Conservation (phyloP, 1,139 yeast genomes). For the Suhomyces terraborum region DNA sequence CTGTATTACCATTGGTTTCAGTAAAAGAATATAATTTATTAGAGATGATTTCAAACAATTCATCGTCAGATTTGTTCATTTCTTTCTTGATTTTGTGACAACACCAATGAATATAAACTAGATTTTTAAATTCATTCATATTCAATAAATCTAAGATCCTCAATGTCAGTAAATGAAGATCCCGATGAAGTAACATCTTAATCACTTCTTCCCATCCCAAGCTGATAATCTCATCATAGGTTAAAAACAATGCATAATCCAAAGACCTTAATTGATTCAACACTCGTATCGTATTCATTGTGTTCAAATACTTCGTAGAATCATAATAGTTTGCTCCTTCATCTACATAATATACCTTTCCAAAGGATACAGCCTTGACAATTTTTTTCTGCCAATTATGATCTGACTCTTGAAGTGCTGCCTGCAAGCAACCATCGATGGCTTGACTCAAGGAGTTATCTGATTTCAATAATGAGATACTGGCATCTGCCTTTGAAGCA, state of each 20-base stretch:
- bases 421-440: constrained; percentile 68
- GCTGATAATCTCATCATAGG: constrained; percentile 52
- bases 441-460: constrained; percentile 59
- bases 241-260: constrained; percentile 69
- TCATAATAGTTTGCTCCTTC: constrained; percentile 44
- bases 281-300: constrained; percentile 62
- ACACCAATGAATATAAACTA: constrained; percentile 81
- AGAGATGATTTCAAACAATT: constrained; percentile 53
- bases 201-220: constrained; percentile 60
- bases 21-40: constrained; percentile 39
- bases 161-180: constrained; percentile 63
- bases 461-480: constrained; percentile 57
- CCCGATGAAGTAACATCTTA: constrained; percentile 58
- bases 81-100: constrained; percentile 64
- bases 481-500: constrained; percentile 85
- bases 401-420: constrained; percentile 77
- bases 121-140: constrained; percentile 49
- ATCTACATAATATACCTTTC: constrained; percentile 60
- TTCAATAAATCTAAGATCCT: constrained; percentile 57
- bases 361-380: constrained; percentile 81
- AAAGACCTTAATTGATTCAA: constrained; percentile 66
- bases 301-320: constrained; percentile 61
- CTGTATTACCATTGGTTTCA: constrained; percentile 2
- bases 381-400: constrained; percentile 78
- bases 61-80: constrained; percentile 56